A percentile compares a stretch with the other conserved stretches of the same genome.
Conservation (phyloP, 2,329 filamentous ascomycete species). For the Didymella arachidicola region DNA sequence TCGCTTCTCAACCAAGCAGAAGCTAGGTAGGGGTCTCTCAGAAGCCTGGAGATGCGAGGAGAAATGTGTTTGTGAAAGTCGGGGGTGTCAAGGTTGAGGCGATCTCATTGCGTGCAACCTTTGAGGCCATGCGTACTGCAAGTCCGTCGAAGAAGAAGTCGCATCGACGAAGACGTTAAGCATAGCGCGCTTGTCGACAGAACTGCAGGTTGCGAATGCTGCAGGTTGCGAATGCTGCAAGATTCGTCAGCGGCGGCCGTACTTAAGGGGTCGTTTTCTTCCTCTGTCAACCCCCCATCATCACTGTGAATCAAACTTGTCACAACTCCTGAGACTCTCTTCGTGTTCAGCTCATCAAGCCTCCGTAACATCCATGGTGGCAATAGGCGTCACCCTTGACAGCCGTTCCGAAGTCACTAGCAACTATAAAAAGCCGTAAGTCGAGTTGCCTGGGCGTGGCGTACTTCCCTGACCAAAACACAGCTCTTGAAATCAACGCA, state of each 20-base stretch:
- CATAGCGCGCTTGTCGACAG: slow-evolving; percentile 9
- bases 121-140: slow-evolving; percentile 11
- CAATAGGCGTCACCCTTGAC: background rate
- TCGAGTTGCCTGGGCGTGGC: background rate
- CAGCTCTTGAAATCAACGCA: background rate
- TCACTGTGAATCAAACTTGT: background rate
- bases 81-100: background rate
- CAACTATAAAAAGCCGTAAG: background rate
- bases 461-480: slow-evolving; percentile 2
- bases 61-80: slow-evolving; percentile 4
- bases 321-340: background rate
- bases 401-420: background rate
- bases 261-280: slow-evolving; percentile 4
- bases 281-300: background rate
- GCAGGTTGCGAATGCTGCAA: background rate
- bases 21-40: background rate
- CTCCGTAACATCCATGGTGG: background rate
- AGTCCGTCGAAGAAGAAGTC: slow-evolving; percentile 1
- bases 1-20: background rate
- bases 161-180: background rate
- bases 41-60: slow-evolving; percentile 15
- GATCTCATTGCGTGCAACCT: slow-evolving; percentile 9
- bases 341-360: background rate
- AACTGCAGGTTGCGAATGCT: background rate
- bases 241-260: background rate